Conservation (phyloP, 2,329 filamentous ascomycete genomes). For the Stenocarpella maydis region DNA sequence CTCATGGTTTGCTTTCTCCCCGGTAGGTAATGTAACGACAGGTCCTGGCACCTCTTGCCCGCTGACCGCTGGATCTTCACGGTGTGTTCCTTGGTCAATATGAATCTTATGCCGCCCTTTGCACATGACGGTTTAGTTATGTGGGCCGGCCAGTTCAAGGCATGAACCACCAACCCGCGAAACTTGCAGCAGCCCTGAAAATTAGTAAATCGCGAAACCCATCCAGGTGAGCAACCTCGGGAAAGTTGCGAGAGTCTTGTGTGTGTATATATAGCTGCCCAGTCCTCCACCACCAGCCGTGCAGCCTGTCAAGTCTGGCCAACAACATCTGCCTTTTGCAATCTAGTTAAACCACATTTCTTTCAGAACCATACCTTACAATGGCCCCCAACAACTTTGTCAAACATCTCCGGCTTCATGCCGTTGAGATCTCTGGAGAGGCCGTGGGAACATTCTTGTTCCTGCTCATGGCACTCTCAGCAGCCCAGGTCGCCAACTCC, state of each 20-base stretch:
- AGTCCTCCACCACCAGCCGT: background rate
- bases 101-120: slow-evolving; percentile 13
- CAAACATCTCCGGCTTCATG: slow-evolving; percentile 28
- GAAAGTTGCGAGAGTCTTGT: background rate
- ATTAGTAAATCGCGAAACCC: background rate
- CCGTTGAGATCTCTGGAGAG: slow-evolving; percentile 32
- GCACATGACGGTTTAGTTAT: background rate
- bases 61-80: slow-evolving; percentile 7
- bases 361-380: background rate
- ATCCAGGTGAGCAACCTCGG: background rate
- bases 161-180: background rate
- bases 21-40: background rate
- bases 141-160: background rate
- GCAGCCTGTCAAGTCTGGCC: background rate
- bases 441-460: slow-evolving; percentile 35
- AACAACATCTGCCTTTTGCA: background rate
- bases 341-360: background rate
- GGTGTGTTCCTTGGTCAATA: background rate
- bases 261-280: background rate
- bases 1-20: background rate
- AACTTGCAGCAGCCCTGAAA: background rate
- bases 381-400: slow-evolving; percentile 27
- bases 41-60: background rate
- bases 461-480: slow-evolving; percentile 33
- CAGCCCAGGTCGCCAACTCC: slow-evolving; percentile 41